A percentile compares a stretch with the other conserved stretches of the same genome.
phyloP scores from a whole-genome alignment of 495 filamentous ascomycete genomes.

The Neurospora sp. region DNA sequence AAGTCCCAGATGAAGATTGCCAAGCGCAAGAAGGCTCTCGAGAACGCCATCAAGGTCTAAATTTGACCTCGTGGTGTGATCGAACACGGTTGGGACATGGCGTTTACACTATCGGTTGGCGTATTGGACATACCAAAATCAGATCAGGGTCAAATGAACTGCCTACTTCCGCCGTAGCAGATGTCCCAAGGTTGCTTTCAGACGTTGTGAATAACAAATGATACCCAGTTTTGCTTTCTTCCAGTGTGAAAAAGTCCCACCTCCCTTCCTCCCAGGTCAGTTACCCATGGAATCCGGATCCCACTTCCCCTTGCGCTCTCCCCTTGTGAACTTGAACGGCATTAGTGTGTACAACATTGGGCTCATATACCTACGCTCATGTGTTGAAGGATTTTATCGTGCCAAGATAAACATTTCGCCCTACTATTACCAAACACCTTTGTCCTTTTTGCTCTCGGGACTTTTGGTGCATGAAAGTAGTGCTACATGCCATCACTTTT shows the following conservation, averaged over 20 bases:
- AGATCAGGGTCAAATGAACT: slow-evolving; percentile 27
- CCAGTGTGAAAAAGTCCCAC: not conserved
- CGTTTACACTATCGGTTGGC: slow-evolving; percentile 26
- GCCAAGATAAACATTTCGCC: not conserved
- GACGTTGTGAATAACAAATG: not conserved
- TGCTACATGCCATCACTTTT: not conserved
- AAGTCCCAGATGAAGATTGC: slow-evolving; percentile 89
- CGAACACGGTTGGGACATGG: slow-evolving; percentile 10
- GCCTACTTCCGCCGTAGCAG: slow-evolving; percentile 20
- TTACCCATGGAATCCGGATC: not conserved
- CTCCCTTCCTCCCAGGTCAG: not conserved
- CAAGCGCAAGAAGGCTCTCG: slow-evolving; percentile 94
- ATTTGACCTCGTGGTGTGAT: slow-evolving; percentile 11
- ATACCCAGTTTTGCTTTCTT: not conserved
- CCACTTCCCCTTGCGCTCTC: not conserved
- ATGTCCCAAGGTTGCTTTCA: not conserved
- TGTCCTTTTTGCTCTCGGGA: not conserved
- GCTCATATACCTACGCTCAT: not conserved
- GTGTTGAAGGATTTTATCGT: not conserved
- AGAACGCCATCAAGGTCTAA: slow-evolving; percentile 93
- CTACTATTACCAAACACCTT: not conserved
- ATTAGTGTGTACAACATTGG: not conserved
- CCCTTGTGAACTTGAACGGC: not conserved
- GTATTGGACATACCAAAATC: slow-evolving; percentile 31
- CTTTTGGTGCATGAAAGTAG: not conserved